phyloP scores from a whole-genome alignment of 2,329 filamentous ascomycete species.

The Penicillium hesseltinei region DNA sequence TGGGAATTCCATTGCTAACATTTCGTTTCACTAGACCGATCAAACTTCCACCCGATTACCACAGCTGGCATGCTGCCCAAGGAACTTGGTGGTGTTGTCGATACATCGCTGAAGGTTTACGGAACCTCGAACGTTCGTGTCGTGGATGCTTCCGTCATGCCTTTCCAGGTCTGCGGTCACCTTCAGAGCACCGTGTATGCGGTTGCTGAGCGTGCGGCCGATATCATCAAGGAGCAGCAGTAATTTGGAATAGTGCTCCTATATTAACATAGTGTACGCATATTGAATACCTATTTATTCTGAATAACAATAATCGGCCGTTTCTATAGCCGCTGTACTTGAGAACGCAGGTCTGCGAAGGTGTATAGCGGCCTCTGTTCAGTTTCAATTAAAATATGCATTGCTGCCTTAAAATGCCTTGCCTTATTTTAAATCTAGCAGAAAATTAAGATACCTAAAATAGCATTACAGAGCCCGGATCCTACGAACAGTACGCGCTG shows the following conservation, averaged over 20 bases:
- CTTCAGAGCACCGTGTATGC: slow-evolving; percentile 30
- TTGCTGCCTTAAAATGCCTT: no score
- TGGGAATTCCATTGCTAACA: not conserved
- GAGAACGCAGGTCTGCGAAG: no score
- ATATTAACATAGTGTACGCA: not conserved
- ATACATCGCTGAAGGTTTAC: slow-evolving; percentile 32
- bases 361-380: no score
- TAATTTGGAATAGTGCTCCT: not conserved
- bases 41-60: slow-evolving; percentile 32
- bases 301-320: not conserved
- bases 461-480: no score
- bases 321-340: no score
- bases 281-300: not conserved
- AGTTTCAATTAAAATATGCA: no score
- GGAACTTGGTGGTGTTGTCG: slow-evolving; percentile 35
- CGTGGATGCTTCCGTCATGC: slow-evolving; percentile 34
- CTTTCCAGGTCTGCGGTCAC: slow-evolving; percentile 30
- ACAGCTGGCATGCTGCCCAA: slow-evolving; percentile 35
- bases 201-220: slow-evolving; percentile 31
- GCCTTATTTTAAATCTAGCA: no score
- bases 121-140: slow-evolving; percentile 35
- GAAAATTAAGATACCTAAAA: no score
- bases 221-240: slow-evolving; percentile 27
- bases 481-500: no score
- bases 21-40: slow-evolving; percentile 17